Conservation (phyloP, 192 early-diverging fungal species). For the Coemansia sp. region DNA sequence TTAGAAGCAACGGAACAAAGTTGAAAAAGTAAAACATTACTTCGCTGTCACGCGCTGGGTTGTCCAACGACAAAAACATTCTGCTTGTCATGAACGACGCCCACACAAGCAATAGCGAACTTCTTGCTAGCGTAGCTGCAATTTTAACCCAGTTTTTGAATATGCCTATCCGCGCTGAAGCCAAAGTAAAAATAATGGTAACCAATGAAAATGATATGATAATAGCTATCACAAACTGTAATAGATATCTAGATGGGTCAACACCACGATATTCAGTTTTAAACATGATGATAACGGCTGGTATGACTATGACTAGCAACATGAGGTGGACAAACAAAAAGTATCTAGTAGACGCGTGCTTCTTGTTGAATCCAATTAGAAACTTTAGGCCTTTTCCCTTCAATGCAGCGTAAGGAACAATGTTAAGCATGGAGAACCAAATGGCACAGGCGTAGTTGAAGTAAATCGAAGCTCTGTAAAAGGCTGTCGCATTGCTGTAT, state of each 20-base stretch:
- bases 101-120: constrained; percentile 19
- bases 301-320: not conserved
- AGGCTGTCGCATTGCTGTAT: not conserved
- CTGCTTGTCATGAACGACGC: constrained; percentile 17
- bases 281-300: constrained; percentile 25
- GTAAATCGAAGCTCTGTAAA: constrained; percentile 27
- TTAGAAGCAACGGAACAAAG: constrained; percentile 12
- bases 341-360: not conserved
- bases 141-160: not conserved
- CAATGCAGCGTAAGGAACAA: not conserved
- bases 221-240: constrained; percentile 14
- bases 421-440: not conserved
- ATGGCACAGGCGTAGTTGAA: constrained; percentile 31
- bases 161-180: not conserved
- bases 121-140: not conserved
- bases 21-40: constrained; percentile 22
- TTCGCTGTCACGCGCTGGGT: constrained; percentile 17
- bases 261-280: not conserved
- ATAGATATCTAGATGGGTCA: constrained; percentile 5
- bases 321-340: not conserved
- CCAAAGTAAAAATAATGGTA: not conserved
- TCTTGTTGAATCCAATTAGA: not conserved
- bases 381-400: not conserved
- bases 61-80: constrained; percentile 17
- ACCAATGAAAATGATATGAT: constrained; percentile 1